phyloP scores from a whole-genome alignment of 1,139 yeast species.

The Kluyveromyces sp. region DNA sequence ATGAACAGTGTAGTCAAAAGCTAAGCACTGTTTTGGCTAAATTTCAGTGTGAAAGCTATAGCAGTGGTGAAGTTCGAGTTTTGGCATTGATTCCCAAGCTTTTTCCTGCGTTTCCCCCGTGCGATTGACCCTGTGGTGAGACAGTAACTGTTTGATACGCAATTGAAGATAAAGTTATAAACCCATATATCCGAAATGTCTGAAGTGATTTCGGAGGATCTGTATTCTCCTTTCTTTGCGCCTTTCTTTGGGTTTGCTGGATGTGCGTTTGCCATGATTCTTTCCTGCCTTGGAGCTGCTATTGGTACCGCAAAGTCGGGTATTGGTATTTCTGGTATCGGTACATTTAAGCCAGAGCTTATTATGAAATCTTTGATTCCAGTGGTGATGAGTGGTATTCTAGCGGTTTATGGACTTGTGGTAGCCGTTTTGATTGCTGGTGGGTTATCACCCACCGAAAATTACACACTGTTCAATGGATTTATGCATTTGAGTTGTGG shows the following conservation, averaged over 20 bases:
- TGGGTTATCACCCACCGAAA: conserved; percentile 67
- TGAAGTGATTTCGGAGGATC: conserved; percentile 27
- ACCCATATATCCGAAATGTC: conserved; percentile 7
- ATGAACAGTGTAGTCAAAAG: background rate
- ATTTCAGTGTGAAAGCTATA: background rate
- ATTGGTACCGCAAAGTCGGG: conserved; percentile 98
- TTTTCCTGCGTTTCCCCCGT: background rate
- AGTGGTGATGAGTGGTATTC: conserved; percentile 96
- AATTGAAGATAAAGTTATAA: background rate
- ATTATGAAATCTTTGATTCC: conserved; percentile 85
- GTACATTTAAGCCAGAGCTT: conserved; percentile 76
- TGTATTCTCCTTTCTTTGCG: conserved; percentile 78
- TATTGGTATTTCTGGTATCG: conserved; percentile 89
- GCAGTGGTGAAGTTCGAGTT: background rate
- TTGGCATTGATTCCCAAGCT: background rate
- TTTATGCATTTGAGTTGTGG: conserved; percentile 98
- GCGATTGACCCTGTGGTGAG: background rate
- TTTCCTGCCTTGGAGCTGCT: conserved; percentile 94
- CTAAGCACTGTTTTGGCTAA: no score
- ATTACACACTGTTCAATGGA: conserved; percentile 85
- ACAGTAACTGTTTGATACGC: background rate
- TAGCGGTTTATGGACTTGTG: conserved; percentile 92
- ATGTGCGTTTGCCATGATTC: conserved; percentile 84
- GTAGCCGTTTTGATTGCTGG: conserved; percentile 96
- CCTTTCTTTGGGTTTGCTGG: conserved; percentile 95